Conservation (phyloP, 169 alveolate genomes). For the Cryptosporidium ubiquitum region DNA sequence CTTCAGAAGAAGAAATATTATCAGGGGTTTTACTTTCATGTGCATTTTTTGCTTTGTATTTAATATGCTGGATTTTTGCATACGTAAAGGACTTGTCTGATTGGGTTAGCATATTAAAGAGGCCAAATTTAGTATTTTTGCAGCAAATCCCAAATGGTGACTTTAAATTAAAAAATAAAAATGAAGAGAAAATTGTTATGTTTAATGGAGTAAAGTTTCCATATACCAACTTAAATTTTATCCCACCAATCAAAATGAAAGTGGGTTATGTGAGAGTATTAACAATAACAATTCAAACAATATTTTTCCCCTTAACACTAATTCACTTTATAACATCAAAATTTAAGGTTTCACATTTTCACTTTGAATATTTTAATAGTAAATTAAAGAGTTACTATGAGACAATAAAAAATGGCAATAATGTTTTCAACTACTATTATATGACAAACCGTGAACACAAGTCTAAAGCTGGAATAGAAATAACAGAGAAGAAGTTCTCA, state of each 20-base stretch:
- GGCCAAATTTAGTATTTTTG: slow-evolving; percentile 33
- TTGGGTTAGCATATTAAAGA: slow-evolving; percentile 45
- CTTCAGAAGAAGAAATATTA: slow-evolving; percentile 66
- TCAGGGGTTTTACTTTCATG: slow-evolving; percentile 48
- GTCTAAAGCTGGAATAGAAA: not conserved
- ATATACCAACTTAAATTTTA: slow-evolving; percentile 7
- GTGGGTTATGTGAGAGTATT: slow-evolving; percentile 50
- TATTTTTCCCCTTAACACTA: slow-evolving; percentile 28
- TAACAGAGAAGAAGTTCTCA: slow-evolving; percentile 9
- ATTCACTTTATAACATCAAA: slow-evolving; percentile 41
- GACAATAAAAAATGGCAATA: not conserved
- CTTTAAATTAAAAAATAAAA: not conserved
- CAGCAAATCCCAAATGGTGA: slow-evolving; percentile 37
- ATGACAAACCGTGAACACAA: not conserved
- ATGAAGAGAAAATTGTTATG: not conserved
- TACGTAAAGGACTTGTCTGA: slow-evolving; percentile 42
- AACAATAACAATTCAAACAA: slow-evolving; percentile 39
- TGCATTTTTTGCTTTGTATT: slow-evolving; percentile 43
- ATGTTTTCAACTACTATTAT: slow-evolving; percentile 24
- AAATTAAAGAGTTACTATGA: slow-evolving; percentile 43
- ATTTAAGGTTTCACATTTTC: slow-evolving; percentile 45
- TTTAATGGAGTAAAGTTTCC: slow-evolving; percentile 19
- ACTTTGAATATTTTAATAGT: slow-evolving; percentile 35
- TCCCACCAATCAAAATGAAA: slow-evolving; percentile 25
- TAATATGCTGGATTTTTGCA: slow-evolving; percentile 58